Conservation (phyloP, 2,329 filamentous ascomycete genomes). For the Colletotrichum siamense region DNA sequence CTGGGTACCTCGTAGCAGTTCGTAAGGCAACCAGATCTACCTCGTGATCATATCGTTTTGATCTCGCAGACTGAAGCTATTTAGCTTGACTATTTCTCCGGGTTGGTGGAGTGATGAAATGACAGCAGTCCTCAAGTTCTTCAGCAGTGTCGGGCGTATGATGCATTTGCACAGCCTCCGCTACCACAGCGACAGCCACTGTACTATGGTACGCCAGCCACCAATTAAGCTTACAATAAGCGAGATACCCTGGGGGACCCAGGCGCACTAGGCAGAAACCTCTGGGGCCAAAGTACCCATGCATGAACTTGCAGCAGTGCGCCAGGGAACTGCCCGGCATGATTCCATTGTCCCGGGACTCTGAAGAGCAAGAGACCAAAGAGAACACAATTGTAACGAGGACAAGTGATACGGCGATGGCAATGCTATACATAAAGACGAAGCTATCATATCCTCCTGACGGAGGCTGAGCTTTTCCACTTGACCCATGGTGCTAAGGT, state of each 20-base stretch:
- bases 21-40: background rate
- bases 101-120: background rate
- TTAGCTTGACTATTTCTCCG: background rate
- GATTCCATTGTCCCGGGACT: background rate
- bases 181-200: background rate
- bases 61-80: background rate
- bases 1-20: background rate
- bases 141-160: background rate
- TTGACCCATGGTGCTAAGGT: background rate
- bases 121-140: background rate
- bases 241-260: background rate
- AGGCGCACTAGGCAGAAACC: background rate
- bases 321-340: background rate
- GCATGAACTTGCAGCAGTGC: background rate
- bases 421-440: too few species aligned
- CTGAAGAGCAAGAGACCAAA: background rate
- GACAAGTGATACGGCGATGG: too few species aligned
- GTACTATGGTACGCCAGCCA: background rate
- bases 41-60: background rate
- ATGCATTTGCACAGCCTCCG: too few species aligned
- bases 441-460: background rate
- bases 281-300: background rate
- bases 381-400: too few species aligned
- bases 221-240: conserved; percentile 1
- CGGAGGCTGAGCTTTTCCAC: background rate